phyloP scores from a whole-genome alignment of 257 asterid species.

The Rubia yunnanensis region DNA sequence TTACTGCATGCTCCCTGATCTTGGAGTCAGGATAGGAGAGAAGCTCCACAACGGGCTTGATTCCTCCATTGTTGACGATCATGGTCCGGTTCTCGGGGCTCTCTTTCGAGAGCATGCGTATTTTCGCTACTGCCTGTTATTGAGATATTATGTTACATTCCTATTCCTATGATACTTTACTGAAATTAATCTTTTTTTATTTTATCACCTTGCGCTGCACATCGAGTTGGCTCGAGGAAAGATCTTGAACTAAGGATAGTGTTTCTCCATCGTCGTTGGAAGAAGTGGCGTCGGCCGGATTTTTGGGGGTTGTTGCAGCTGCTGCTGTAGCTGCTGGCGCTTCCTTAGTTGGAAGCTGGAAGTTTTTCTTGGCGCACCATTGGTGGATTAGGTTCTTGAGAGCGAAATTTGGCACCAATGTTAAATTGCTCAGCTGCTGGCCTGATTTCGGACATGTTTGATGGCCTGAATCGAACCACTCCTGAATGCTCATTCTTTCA shows the following conservation, averaged over 20 bases:
- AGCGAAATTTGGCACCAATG: constrained; percentile 71
- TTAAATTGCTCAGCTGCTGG: constrained; percentile 38
- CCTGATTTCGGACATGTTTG: constrained; percentile 81
- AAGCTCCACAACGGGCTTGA: constrained; percentile 51
- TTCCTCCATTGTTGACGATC: constrained; percentile 60
- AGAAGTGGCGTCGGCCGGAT: neutral
- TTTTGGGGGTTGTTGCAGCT: constrained; percentile 5
- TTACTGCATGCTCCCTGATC: constrained; percentile 80
- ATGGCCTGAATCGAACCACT: constrained; percentile 60
- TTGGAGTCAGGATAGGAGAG: constrained; percentile 68
- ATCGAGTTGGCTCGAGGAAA: constrained; percentile 50
- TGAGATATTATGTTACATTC: too few species aligned
- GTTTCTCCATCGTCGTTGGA: constrained; percentile 21
- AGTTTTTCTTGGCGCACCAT: constrained; percentile 66
- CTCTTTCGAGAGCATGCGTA: constrained; percentile 68
- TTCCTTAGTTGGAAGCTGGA: constrained; percentile 36
- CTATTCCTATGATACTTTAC: too few species aligned
- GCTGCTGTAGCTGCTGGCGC: neutral
- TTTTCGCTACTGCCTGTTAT: constrained; percentile 52
- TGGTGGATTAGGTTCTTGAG: constrained; percentile 56
- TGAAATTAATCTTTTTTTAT: too few species aligned
- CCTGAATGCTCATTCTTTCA: constrained; percentile 72
- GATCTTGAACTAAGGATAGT: constrained; percentile 27
- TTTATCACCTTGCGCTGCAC: too few species aligned
- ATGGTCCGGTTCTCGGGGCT: constrained; percentile 47